Conservation (phyloP, 2,329 filamentous ascomycete genomes). For the Coniochaeta ligniaria region DNA sequence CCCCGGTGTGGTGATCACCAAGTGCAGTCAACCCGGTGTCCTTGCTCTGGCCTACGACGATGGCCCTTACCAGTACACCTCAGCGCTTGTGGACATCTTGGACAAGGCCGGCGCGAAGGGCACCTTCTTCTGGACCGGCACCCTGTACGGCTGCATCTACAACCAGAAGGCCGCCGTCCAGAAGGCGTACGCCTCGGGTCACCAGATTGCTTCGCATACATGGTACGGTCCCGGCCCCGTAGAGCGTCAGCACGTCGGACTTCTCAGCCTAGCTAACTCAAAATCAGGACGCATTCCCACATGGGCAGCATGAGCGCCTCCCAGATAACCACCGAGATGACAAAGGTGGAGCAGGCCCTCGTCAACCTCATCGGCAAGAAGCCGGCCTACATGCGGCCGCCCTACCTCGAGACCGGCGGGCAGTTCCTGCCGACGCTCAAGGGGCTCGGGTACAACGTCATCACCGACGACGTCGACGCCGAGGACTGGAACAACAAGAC, state of each 20-base stretch:
- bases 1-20: conserved; percentile 35
- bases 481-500: conserved; percentile 52
- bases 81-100: conserved; percentile 41
- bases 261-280: conserved; percentile 1
- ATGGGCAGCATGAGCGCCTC: conserved; percentile 30
- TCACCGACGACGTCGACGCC: conserved; percentile 54
- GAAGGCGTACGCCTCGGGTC: conserved; percentile 40
- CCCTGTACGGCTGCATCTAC: conserved; percentile 43
- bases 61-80: conserved; percentile 42
- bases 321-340: conserved; percentile 39
- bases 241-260: background rate
- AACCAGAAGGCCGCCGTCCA: conserved; percentile 44
- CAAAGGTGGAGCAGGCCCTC: conserved; percentile 40
- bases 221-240: conserved; percentile 25
- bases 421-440: conserved; percentile 32
- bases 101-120: conserved; percentile 39
- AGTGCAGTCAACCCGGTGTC: conserved; percentile 34
- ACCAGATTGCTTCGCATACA: conserved; percentile 47
- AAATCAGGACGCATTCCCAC: conserved; percentile 36
- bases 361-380: conserved; percentile 42
- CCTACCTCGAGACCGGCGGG: conserved; percentile 39
- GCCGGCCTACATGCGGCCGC: conserved; percentile 42
- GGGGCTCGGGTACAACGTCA: conserved; percentile 49
- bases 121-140: conserved; percentile 47
- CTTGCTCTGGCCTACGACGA: conserved; percentile 48